phyloP scores from a whole-genome alignment of 139 green algal species.

The Limnomonas spitsbergensis region DNA sequence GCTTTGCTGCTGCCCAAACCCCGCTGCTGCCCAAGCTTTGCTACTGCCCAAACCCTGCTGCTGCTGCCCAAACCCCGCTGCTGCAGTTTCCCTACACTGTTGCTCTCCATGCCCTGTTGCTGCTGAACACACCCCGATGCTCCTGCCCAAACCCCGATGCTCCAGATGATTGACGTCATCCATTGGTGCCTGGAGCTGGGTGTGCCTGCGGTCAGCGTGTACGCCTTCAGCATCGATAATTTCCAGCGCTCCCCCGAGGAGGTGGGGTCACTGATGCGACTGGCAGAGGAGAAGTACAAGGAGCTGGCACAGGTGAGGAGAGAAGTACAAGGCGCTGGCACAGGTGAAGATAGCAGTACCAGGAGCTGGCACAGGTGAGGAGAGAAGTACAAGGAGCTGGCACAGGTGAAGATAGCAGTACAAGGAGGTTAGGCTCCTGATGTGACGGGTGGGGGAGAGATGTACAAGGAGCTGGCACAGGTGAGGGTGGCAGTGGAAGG shows the following conservation, averaged over 20 bases:
- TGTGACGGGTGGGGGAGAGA: slow-evolving; percentile 75
- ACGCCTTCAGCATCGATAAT: slow-evolving; percentile 95
- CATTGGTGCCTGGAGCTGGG: slow-evolving; percentile 89
- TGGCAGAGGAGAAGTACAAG: slow-evolving; percentile 75
- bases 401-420: too few relatives aligned
- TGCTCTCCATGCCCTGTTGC: too few relatives aligned
- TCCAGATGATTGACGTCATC: slow-evolving; percentile 75
- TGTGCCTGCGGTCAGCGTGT: slow-evolving; percentile 79
- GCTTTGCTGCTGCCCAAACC: too few relatives aligned
- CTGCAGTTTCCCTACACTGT: too few relatives aligned
- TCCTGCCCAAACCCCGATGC: neutral
- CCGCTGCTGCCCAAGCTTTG: too few relatives aligned
- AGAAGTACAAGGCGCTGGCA: neutral
- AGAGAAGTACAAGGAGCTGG: slow-evolving; percentile 65
- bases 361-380: slow-evolving; percentile 76
- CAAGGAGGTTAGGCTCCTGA: slow-evolving; percentile 75
- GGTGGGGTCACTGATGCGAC: slow-evolving; percentile 74
- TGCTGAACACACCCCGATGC: neutral
- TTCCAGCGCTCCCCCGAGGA: slow-evolving; percentile 76
- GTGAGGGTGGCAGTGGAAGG: slow-evolving; percentile 16
- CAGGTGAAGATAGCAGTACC: too few relatives aligned
- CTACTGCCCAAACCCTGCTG: too few relatives aligned
- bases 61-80: too few relatives aligned
- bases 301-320: slow-evolving; percentile 51
- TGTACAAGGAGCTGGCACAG: slow-evolving; percentile 65